phyloP scores from a whole-genome alignment of 805 yeast species.

The Saturnispora silvae region DNA sequence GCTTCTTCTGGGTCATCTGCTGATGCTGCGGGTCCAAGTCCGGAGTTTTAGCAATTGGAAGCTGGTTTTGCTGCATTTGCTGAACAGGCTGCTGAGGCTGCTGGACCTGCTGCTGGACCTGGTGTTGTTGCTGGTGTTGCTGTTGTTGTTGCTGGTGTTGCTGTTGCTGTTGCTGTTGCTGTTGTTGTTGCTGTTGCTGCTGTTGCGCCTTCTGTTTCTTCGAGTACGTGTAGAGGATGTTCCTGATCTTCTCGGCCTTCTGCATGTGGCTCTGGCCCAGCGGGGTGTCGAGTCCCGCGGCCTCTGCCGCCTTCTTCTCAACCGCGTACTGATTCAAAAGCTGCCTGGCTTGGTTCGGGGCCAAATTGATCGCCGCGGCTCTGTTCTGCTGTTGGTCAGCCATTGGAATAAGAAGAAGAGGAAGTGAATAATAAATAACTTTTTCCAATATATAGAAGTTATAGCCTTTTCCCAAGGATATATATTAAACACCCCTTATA shows the following conservation, averaged over 20 bases:
- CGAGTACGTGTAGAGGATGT: slow-evolving; percentile 39
- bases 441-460: too few species aligned
- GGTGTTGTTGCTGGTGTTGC: slow-evolving; percentile 18
- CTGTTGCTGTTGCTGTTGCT: slow-evolving; percentile 1
- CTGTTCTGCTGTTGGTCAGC: slow-evolving; percentile 4
- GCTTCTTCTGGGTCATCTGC: slow-evolving; percentile 19
- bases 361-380: slow-evolving; percentile 10
- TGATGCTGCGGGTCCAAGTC: slow-evolving; percentile 15
- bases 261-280: slow-evolving; percentile 53
- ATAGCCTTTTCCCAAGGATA: too few species aligned
- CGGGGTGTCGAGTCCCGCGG: slow-evolving; percentile 47
- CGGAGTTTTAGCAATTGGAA: slow-evolving; percentile 7
- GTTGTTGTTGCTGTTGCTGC: slow-evolving; percentile 20
- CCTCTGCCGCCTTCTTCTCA: slow-evolving; percentile 52
- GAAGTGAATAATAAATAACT: not conserved
- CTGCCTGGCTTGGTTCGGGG: slow-evolving; percentile 44
- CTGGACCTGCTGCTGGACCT: slow-evolving; percentile 22
- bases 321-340: slow-evolving; percentile 48
- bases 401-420: not conserved
- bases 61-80: slow-evolving; percentile 6
- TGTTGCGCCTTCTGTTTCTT: slow-evolving; percentile 21
- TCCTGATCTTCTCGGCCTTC: slow-evolving; percentile 55
- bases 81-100: slow-evolving; percentile 10
- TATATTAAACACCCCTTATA: too few species aligned
- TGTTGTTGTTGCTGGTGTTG: slow-evolving; percentile 15